These are phyloP conservation scores for Annona squamosa DNA, from an alignment of 164 flowering plant species.

Conservation along the genomic window DNA sequence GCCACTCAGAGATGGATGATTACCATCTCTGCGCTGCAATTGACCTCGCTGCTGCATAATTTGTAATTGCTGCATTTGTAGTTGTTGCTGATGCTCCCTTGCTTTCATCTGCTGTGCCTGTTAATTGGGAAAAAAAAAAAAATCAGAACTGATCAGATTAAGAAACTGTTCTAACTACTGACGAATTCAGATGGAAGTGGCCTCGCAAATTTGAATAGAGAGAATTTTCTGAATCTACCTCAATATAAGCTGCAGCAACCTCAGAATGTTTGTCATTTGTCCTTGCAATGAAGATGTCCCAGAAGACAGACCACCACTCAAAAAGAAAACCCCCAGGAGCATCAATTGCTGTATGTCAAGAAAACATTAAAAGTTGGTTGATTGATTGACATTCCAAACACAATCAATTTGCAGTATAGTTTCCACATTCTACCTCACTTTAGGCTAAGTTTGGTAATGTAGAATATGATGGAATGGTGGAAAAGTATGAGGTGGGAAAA, in stretches of 20 bases:
- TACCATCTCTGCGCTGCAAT: conserved; percentile 61
- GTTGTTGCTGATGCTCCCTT: conserved; percentile 57
- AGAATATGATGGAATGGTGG: background rate
- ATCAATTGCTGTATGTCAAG: conserved; percentile 66
- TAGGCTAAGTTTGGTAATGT: too few species aligned
- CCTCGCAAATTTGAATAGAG: background rate
- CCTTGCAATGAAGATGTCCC: conserved; percentile 90
- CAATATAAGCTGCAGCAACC: conserved; percentile 74
- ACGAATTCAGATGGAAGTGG: background rate
- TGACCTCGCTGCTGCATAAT: conserved; percentile 61
- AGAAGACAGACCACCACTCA: conserved; percentile 96
- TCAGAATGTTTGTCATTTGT: conserved; percentile 85
- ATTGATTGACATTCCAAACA: background rate
- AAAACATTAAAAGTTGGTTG: background rate
- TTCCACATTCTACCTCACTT: background rate
- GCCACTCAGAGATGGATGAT: conserved; percentile 52
- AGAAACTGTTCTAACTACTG: background rate
- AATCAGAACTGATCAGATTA: background rate
- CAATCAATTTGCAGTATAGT: background rate
- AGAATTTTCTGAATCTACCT: conserved; percentile 29
- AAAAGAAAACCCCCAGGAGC: conserved; percentile 92
- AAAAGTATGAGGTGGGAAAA: background rate
- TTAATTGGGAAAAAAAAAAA: background rate
- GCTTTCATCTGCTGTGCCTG: conserved; percentile 65
- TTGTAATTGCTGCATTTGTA: conserved; percentile 80